Evolutionary conservation across 108 stramenopile genomes (phyloP), one percentile per base, ranked within the genome.

Genomic region (Poteriospumella lacustris): DNA sequence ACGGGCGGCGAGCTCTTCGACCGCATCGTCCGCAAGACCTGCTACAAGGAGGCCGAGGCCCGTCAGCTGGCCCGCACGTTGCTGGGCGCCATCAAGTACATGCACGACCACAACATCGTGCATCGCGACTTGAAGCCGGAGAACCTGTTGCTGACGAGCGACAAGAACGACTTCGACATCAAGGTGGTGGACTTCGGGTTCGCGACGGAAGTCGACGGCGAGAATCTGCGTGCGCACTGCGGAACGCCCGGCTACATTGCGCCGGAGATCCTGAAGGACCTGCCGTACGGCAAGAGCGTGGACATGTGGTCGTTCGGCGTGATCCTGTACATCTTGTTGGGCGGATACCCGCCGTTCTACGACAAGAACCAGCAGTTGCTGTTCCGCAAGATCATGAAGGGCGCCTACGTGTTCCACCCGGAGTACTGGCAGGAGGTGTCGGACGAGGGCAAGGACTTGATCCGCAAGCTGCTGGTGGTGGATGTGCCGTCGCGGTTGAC

Each of bases 271-370:
- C 76, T 84, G 29, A 80, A 77, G 82, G 82, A 0, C 43, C 15
- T 24, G 15, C 52, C 52, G 15, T 56, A 56, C 52, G 85, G 86
- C 24, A 29, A 64, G 15, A 36, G 80, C 0, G 88, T 87, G n/a
- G 97, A 98, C 84, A 94, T 95, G 92, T 98, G 97, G 97, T 88
- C 88, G 70, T 86, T 95, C 15, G 97, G 97, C 38, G 94, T 97
- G 42, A 95, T 98, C 78, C 83, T 91, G 33, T 98, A 95, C 86
- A 96, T 96, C 77, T 86, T 98, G 0, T 85, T 98, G 5, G 96
- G 96, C n/a, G 97, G 90, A 58, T 90, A 91, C 78, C 86, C 87
- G 12, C 90, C 90, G n/a, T 86, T 86, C 79, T 44, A 85, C 78
- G 82, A 84, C 70, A 59, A 80, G 60, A 52, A 82, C 79, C 81